Base-by-base conservation (phyloP, 257 asterid species). In the Plantago elongata region DNA sequence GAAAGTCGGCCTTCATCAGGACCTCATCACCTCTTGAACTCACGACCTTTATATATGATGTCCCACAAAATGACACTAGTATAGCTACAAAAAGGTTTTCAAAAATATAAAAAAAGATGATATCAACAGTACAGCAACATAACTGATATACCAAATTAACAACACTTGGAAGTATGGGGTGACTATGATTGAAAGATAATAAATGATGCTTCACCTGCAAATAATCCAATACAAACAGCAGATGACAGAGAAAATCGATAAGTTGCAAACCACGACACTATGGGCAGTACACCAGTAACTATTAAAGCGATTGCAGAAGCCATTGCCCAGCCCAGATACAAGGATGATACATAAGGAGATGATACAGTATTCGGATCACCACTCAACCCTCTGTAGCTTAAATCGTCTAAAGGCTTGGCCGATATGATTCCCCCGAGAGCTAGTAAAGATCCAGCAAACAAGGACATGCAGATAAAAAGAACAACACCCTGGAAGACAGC, bases 251-350 rank as follows among this genome's bases (percentile, higher is more conserved):
- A 85, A 72, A 93, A 93, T 18, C 94, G 90, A 50, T 93, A 93
- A 3, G 97, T 93, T 54, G 97, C 89, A 71, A 93, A 93, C 99
- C 99, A 93, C 43, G 99, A 93, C 60, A 83, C 86, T 58, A 93
- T 83, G 3, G 99, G 97, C 78, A 93, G 86, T 74, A 86, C 79
- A 48, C 99, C 99, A 50, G 92, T 93, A 61, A 85, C 83, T 67
- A 78, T 52, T 69, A 93, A 75, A 48, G 95, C 97, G 67, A 93
- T 85, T 62, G 81, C 87, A 67, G 97, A 83, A 72, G 96, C 94
- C 76, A 89, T 72, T 65, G 99, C 96, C 97, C 99, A 93, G 61
- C 96, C 99, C 68, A 93, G 68, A 79, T 87, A 93, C 65, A 82
- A 66, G 29, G 99, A 77, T 44, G 99, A 93, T 72, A 88, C 89